Evolutionary conservation across 73 alveolate species (phyloP).

Genomic region (Paramecium primaurelia): DNA sequence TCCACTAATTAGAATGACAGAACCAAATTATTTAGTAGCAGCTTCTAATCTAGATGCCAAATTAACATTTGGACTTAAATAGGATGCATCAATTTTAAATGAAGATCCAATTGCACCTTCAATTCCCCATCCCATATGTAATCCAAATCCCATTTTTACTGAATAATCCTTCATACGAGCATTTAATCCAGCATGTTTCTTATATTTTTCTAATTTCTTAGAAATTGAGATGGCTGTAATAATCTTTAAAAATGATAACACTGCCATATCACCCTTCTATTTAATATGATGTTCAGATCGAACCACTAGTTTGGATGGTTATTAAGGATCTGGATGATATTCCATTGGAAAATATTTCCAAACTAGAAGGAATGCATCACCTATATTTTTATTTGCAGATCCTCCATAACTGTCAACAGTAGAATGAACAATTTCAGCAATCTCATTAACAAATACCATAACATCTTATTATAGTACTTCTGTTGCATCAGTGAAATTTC

Average conservation of each 20-base stretch:
- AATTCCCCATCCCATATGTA: constrained; percentile 95
- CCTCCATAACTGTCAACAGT: constrained; percentile 87
- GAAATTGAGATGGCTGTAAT: constrained; percentile 71
- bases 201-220: constrained; percentile 75
- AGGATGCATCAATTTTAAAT: constrained; percentile 94
- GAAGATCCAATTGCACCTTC: constrained; percentile 96
- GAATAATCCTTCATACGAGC: constrained; percentile 77
- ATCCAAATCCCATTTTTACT: constrained; percentile 94
- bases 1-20: constrained; percentile 70
- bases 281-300: constrained; percentile 30
- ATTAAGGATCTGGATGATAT: constrained; percentile 67
- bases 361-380: constrained; percentile 96
- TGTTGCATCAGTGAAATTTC: constrained; percentile 96
- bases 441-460: constrained; percentile 96
- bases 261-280: constrained; percentile 73
- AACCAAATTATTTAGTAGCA: constrained; percentile 88
- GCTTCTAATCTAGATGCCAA: constrained; percentile 96
- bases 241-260: constrained; percentile 71
- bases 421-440: constrained; percentile 95
- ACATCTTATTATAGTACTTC: constrained; percentile 94
- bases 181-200: constrained; percentile 68
- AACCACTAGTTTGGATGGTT: constrained; percentile 63
- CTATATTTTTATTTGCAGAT: constrained; percentile 95
- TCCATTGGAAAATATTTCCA: constrained; percentile 90
- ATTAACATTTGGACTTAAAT: constrained; percentile 92